Base-by-base conservation (phyloP, 139 green algal species). In the Edaphochlamys debaryana region DNA sequence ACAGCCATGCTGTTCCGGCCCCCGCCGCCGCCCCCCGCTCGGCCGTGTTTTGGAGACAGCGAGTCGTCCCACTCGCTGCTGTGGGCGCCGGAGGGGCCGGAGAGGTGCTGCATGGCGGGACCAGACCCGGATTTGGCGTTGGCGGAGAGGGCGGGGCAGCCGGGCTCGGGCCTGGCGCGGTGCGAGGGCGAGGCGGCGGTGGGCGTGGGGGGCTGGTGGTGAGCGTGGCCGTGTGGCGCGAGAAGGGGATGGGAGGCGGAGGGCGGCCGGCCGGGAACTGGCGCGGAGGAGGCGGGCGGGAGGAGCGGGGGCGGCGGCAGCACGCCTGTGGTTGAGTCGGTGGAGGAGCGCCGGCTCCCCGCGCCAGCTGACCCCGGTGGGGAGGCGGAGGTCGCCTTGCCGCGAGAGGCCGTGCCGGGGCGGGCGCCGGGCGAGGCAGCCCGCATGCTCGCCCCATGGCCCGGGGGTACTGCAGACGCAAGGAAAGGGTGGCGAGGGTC, bases 1-100 rank as follows among this genome's bases (percentile, higher is more conserved):
- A 84, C 66, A 19, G 63, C 25, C 69, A 76, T 82, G 41, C 42
- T 41, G 38, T 82, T 82, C 32, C n/a, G 62, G 9, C 34, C 58
- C 4, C 62, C 30, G 62, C 66, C 34, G 56, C 56, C n/a, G n/a
- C n/a, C n/a, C n/a, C n/a, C n/a, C n/a, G n/a, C n/a, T n/a, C n/a
- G n/a, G n/a, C n/a, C n/a, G n/a, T n/a, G n/a, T n/a, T n/a, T n/a
- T n/a, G n/a, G n/a, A n/a, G n/a, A n/a, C n/a, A n/a, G n/a, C n/a
- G n/a, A n/a, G n/a, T n/a, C n/a, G n/a, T 27, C 0, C 54, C 19
- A 6, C 7, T 72, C 30, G 37, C 23, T 37, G 3, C 67, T 8
- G 23, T 52, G n/a, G n/a, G n/a, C n/a, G n/a, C n/a, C n/a, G n/a
- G n/a, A n/a, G n/a, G n/a, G n/a, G n/a, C n/a, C n/a, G n/a, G n/a